Conservation (phyloP, 257 asterid genomes). For the Schizonepeta tenuifolia region DNA sequence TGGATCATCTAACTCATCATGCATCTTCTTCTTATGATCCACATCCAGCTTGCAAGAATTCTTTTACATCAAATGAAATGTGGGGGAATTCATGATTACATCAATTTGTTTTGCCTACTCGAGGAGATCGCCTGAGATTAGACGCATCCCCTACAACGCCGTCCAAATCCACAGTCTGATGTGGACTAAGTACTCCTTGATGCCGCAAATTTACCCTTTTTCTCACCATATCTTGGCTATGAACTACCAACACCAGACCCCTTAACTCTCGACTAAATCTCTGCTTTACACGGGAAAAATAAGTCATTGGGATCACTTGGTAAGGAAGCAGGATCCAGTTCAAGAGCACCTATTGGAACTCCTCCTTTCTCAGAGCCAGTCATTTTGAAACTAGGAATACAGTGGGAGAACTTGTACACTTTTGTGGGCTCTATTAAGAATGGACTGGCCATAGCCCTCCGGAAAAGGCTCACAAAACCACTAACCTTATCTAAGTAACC, state of each 20-base stretch:
- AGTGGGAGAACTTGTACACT: conserved; percentile 56
- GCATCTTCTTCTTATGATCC: background rate
- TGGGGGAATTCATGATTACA: no score
- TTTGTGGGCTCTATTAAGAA: conserved; percentile 38
- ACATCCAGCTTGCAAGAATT: conserved; percentile 17
- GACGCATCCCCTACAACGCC: background rate
- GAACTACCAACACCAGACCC: conserved; percentile 15
- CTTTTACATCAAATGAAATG: no score
- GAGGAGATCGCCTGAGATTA: conserved; percentile 33
- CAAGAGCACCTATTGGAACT: conserved; percentile 58
- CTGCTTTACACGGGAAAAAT: conserved; percentile 41
- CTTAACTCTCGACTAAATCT: conserved; percentile 5
- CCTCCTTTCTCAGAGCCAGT: conserved; percentile 52
- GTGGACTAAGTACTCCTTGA: conserved; percentile 28
- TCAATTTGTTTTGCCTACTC: conserved; percentile 34
- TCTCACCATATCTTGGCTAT: conserved; percentile 7
- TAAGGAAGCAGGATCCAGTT: conserved; percentile 59
- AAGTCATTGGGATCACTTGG: conserved; percentile 44
- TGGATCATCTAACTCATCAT: background rate
- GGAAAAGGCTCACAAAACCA: conserved; percentile 62
- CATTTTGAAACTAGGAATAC: conserved; percentile 50
- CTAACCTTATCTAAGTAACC: conserved; percentile 49
- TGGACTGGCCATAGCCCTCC: conserved; percentile 32
- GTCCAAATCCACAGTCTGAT: conserved; percentile 29
- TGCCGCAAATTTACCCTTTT: conserved; percentile 24